Conservation (phyloP, 2,329 filamentous ascomycete species). For the Curvularia sp. region DNA sequence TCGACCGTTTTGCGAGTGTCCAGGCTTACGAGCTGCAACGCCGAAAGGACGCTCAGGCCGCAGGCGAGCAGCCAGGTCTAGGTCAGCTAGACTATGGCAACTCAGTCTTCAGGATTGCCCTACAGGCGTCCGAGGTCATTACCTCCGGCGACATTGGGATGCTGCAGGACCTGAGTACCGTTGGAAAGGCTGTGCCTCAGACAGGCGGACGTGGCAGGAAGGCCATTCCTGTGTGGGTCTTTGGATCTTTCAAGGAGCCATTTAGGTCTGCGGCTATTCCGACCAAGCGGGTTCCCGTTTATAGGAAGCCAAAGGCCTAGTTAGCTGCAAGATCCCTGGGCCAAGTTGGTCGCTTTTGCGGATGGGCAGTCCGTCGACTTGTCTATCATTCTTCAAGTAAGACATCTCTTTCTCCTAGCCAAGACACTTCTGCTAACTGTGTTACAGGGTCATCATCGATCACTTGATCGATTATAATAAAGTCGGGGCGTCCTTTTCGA, state of each 20-base stretch:
- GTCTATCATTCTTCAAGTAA: slow-evolving; percentile 1
- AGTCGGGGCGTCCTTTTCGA: slow-evolving; percentile 24
- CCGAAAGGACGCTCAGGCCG: slow-evolving; percentile 2
- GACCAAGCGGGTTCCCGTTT: slow-evolving; percentile 1
- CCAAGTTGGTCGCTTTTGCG: neutral
- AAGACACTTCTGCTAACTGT: neutral
- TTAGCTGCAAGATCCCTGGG: neutral
- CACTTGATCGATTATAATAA: slow-evolving; percentile 6
- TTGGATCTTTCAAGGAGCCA: slow-evolving; percentile 15
- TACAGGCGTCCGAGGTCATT: slow-evolving; percentile 12
- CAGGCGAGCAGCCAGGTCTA: neutral
- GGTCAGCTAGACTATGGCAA: slow-evolving; percentile 26
- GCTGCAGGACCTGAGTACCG: slow-evolving; percentile 7
- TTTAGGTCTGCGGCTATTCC: slow-evolving; percentile 11
- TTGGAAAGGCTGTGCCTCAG: slow-evolving; percentile 3
- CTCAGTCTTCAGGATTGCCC: slow-evolving; percentile 16
- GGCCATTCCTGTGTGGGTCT: slow-evolving; percentile 9
- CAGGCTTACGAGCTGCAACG: slow-evolving; percentile 20
- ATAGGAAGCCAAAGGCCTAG: slow-evolving; percentile 7
- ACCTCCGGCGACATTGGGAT: slow-evolving; percentile 17
- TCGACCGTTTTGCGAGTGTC: slow-evolving; percentile 20
- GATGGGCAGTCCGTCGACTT: neutral
- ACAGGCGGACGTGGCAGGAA: neutral
- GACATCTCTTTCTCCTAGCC: neutral
- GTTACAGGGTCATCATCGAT: too few species aligned